Evolutionary conservation across 768 basidiomycete genomes (phyloP).

Genomic region (Lactarius deliciosus): DNA sequence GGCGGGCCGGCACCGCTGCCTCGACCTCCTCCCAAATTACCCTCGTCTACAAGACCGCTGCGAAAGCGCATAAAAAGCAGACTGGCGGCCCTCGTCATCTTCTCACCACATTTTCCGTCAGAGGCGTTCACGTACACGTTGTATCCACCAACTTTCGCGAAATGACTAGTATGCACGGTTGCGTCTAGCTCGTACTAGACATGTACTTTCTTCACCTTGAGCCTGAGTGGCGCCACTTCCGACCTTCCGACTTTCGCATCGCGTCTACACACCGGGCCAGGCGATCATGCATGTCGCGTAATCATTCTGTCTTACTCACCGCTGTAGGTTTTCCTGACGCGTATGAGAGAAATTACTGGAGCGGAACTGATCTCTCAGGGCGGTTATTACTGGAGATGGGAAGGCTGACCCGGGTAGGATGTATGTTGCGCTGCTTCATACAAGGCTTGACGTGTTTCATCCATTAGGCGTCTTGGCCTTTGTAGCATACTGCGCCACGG

Average conservation of each 20-base stretch:
- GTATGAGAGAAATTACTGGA: not conserved
- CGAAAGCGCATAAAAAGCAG: no score
- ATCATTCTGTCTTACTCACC: no score
- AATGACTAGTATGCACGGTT: slow-evolving; percentile 4
- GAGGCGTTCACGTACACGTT: slow-evolving; percentile 39
- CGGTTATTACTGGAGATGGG: not conserved
- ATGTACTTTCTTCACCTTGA: slow-evolving; percentile 58
- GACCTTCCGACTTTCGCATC: slow-evolving; percentile 54
- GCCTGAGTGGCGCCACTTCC: slow-evolving; percentile 36
- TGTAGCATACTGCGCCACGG: not conserved
- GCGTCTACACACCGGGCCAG: slow-evolving; percentile 43
- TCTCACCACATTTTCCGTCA: slow-evolving; percentile 40
- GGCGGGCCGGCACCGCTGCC: no score
- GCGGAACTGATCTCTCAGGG: not conserved
- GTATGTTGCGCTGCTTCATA: not conserved
- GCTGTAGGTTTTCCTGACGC: no score
- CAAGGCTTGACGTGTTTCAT: not conserved
- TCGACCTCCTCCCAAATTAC: no score
- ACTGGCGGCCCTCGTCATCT: no score
- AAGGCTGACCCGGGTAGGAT: not conserved
- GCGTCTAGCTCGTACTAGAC: slow-evolving; percentile 42
- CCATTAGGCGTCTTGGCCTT: not conserved
- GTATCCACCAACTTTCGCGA: slow-evolving; percentile 10
- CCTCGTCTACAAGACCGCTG: no score
- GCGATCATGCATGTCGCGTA: slow-evolving; percentile 72